Percentiles rank a stretch among this genome's conserved stretches.
Evolutionary conservation across 768 basidiomycete species (phyloP).

Genomic region (Mrakia blollopis): DNA sequence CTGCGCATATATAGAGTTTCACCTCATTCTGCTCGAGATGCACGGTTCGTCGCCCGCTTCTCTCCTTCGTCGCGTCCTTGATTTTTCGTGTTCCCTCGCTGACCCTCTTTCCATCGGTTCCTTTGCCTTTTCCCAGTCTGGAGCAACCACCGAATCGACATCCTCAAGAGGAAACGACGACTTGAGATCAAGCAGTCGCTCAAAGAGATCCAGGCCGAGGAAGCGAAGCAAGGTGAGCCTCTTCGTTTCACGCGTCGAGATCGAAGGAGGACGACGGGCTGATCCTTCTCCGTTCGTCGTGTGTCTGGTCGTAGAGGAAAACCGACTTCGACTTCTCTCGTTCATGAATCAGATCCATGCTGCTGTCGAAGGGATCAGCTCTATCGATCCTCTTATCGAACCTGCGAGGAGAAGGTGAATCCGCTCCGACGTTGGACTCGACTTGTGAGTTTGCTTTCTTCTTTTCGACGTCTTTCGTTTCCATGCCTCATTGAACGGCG

Average conservation of each 20-base stretch:
- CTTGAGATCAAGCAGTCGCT: not conserved
- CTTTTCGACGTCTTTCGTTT: not conserved
- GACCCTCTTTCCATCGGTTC: not conserved
- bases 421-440: not conserved
- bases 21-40: slow-evolving; percentile 12
- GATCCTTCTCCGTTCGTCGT: not conserved
- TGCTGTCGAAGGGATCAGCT: slow-evolving; percentile 8
- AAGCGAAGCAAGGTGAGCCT: not conserved
- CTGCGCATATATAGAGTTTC: not conserved
- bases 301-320: not conserved
- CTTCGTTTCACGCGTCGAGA: not conserved
- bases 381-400: not conserved
- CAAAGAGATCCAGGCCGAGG: not conserved
- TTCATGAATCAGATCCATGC: slow-evolving; percentile 2
- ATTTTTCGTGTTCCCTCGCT: not conserved
- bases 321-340: not conserved
- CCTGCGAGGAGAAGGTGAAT: not conserved
- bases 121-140: not conserved
- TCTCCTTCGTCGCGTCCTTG: not conserved
- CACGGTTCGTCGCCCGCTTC: not conserved
- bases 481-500: not conserved
- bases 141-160: not conserved
- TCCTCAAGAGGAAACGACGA: not conserved
- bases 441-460: not conserved
- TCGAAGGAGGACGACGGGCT: not conserved